These are phyloP conservation scores for Heliamphora exappendiculata DNA, from an alignment of 148 eudicot species.

Conservation along the genomic window DNA sequence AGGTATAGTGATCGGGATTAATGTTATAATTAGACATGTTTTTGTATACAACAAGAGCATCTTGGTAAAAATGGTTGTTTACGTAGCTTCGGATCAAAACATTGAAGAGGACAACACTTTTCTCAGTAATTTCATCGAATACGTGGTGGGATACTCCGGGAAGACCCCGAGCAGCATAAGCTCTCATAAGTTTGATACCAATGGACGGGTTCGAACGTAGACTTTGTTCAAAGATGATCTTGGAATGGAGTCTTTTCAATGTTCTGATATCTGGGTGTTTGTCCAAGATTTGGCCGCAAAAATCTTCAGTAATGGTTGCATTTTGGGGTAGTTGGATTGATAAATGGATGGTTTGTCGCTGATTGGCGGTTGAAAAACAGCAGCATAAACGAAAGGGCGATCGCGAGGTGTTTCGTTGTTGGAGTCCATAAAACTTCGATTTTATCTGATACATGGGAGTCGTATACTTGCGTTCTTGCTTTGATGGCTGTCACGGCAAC, in stretches of 20 bases:
- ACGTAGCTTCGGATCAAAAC: constrained; percentile 87
- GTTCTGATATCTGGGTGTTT: constrained; percentile 50
- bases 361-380: constrained; percentile 36
- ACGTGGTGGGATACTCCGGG: constrained; percentile 45
- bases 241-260: constrained; percentile 45
- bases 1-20: constrained; percentile 67
- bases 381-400: constrained; percentile 16
- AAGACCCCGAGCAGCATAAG: constrained; percentile 46
- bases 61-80: constrained; percentile 36
- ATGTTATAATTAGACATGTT: constrained; percentile 30
- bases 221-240: constrained; percentile 32
- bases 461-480: no score
- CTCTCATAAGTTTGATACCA: constrained; percentile 63
- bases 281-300: constrained; percentile 45
- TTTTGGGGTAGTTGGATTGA: constrained; percentile 6
- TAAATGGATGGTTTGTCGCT: constrained; percentile 8
- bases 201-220: constrained; percentile 41
- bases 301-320: constrained; percentile 23
- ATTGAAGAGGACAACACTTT: constrained; percentile 49
- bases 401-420: background rate
- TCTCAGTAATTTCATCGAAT: constrained; percentile 62
- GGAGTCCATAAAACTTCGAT: background rate
- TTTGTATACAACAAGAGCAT: constrained; percentile 47
- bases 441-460: no score
- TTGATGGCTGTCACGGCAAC: no score